A percentile compares a stretch with the other conserved stretches of the same genome.
phyloP scores from a whole-genome alignment of 306 rosid genomes.

The Vicia villosa region DNA sequence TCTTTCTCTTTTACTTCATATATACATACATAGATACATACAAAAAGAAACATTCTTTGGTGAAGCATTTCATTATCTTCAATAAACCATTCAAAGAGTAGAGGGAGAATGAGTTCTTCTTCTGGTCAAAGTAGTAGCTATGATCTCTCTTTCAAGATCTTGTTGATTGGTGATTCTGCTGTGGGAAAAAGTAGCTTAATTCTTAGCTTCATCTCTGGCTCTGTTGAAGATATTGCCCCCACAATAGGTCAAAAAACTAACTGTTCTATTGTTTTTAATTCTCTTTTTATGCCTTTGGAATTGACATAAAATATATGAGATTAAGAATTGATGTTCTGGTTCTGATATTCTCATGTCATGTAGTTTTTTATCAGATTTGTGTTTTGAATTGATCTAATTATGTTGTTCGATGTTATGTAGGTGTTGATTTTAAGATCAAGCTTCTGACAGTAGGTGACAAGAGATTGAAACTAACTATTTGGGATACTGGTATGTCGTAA shows the following conservation, averaged over 20 bases:
- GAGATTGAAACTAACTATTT: constrained; percentile 90
- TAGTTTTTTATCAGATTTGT: constrained; percentile 3
- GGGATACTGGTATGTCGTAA: constrained; percentile 99
- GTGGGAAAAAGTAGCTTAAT: constrained; percentile 97
- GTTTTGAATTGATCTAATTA: neutral
- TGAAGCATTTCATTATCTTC: constrained; percentile 45
- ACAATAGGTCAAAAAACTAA: constrained; percentile 64
- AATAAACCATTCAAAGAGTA: constrained; percentile 22
- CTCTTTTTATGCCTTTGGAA: too few relatives aligned
- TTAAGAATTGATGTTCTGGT: too few relatives aligned
- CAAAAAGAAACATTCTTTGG: constrained; percentile 20
- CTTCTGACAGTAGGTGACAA: constrained; percentile 75
- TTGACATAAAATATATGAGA: too few relatives aligned
- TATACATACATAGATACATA: constrained; percentile 3
- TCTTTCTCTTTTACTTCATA: constrained; percentile 21
- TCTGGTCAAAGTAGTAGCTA: constrained; percentile 74
- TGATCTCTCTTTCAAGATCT: constrained; percentile 95
- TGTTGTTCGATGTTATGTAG: constrained; percentile 44
- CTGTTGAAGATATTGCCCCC: constrained; percentile 66
- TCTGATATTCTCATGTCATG: too few relatives aligned
- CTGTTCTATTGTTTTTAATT: neutral
- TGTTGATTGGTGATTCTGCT: constrained; percentile 93
- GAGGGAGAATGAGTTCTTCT: constrained; percentile 73
- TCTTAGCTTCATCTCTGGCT: constrained; percentile 77
- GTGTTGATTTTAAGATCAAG: constrained; percentile 99